A percentile compares a stretch with the other conserved stretches of the same genome.
Evolutionary conservation across 2,329 filamentous ascomycete genomes (phyloP).

Genomic region (Fusarium lyarnte): DNA sequence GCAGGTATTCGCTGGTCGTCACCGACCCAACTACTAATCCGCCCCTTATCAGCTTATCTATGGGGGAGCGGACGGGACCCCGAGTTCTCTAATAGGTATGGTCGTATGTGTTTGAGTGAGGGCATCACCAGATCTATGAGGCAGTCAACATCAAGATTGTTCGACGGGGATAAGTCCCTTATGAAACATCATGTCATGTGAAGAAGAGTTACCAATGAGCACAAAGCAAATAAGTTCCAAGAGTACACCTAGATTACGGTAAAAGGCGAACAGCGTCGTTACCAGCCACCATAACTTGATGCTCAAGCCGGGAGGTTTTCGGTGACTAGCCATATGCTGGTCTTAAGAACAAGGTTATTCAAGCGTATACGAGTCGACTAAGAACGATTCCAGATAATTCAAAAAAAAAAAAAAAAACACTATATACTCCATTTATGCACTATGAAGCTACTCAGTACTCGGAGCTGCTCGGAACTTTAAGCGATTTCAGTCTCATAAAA

Average conservation of each 20-base stretch:
- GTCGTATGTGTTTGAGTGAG: not conserved
- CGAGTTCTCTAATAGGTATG: not conserved
- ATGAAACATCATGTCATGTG: no score
- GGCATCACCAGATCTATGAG: not conserved
- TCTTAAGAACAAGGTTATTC: not conserved
- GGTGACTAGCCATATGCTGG: not conserved
- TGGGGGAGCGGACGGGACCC: not conserved
- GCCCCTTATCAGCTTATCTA: not conserved
- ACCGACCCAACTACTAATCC: not conserved
- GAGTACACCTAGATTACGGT: not conserved
- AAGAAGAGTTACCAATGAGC: not conserved
- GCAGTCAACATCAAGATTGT: not conserved
- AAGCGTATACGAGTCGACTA: not conserved
- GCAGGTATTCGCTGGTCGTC: not conserved
- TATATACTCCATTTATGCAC: not conserved
- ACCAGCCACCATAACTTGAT: not conserved
- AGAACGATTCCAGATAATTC: not conserved
- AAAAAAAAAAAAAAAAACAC: no score
- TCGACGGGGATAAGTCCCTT: no score
- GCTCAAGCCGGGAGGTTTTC: not conserved
- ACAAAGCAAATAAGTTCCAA: not conserved
- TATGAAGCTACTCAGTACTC: not conserved
- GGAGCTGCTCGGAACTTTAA: not conserved
- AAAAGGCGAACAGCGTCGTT: not conserved
- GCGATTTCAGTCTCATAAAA: not conserved